Base-by-base conservation (phyloP, 371 early-diverging fungal species). In the Lichtheimia corymbifera region DNA sequence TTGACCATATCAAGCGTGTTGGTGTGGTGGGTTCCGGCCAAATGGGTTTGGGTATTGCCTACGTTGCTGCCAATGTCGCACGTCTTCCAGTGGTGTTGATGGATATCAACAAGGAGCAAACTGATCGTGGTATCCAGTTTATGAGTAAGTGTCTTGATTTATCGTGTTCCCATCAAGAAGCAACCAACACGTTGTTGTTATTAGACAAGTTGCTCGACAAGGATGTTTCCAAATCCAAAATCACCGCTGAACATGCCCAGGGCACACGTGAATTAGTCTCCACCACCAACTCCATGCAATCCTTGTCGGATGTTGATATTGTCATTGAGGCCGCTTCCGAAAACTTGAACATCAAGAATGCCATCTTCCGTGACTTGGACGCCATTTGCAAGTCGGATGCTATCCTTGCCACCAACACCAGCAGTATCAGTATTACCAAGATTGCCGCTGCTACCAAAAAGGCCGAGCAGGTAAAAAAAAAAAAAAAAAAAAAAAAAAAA, bases 261-360 rank as follows among this genome's bases (percentile, higher is more conserved):
- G 81, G 80, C 27, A 84, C 90, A 22, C 76, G 83, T 35, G 69
- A 82, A 44, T 83, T 92, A 11, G 89, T 97, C 53, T 69, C 76
- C n/a, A 76, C 87, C 22, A 87, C 88, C 7, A 72, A 80, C 51
- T 63, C 66, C 17, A 68, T 93, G 64, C 77, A 78, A 11, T 84
- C 70, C 25, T 83, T 94, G 53, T 53, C 59, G 20, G 71, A 84
- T 51, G 80, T 85, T 1, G 96, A 97, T 72, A 91, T 95, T 76
- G 91, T 91, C 14, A 88, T 98, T 68, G 99, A 98, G 79, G 98
- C 98, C 7, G 93, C 94, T n/a, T 88, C 91, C 7, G 98, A 98
- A 74, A 93, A 94, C 70, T 74, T 90, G n/a, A 76, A 83, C 14
- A 79, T 97, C 55, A 98, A 98, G 82, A 78, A 80, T 40, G 87